Percentiles rank a stretch among this genome's conserved stretches.
phyloP scores from a whole-genome alignment of 1,284 basidiomycete genomes.

The Cryptococcus sp. region DNA sequence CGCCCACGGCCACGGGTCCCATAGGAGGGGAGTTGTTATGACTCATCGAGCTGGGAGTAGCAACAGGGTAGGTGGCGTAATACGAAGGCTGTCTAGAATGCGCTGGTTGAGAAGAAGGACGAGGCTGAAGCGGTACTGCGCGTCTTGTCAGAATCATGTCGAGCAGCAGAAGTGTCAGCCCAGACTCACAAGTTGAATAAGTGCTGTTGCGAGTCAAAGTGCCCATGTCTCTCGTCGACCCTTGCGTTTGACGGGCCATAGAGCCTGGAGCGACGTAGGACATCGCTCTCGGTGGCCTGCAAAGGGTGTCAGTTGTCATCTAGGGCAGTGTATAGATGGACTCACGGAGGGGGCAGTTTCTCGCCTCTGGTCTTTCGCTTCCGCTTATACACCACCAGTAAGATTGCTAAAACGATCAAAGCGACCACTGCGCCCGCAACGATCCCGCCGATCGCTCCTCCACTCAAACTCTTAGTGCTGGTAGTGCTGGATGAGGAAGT shows the following conservation, averaged over 20 bases:
- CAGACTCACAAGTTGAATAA: slow-evolving; percentile 38
- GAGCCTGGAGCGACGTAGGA: slow-evolving; percentile 16
- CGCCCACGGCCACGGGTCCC: neutral
- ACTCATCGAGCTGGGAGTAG: slow-evolving; percentile 30
- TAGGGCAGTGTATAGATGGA: slow-evolving; percentile 1
- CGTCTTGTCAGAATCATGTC: neutral
- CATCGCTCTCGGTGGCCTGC: slow-evolving; percentile 40
- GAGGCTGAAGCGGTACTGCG: slow-evolving; percentile 23
- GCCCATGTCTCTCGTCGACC: slow-evolving; percentile 6
- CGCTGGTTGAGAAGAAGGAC: slow-evolving; percentile 17
- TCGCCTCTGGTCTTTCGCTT: slow-evolving; percentile 35
- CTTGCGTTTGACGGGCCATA: slow-evolving; percentile 7
- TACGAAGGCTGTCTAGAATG: slow-evolving; percentile 34
- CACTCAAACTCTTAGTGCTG: slow-evolving; percentile 23
- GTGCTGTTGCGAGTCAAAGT: slow-evolving; percentile 30
- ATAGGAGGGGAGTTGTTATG: slow-evolving; percentile 36
- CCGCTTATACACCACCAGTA: slow-evolving; percentile 33
- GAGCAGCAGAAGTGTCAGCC: neutral
- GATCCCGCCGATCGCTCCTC: slow-evolving; percentile 48
- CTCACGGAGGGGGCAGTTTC: slow-evolving; percentile 48
- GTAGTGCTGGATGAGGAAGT: slow-evolving; percentile 17
- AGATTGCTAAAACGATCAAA: slow-evolving; percentile 28
- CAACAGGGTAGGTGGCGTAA: slow-evolving; percentile 39
- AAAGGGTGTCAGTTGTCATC: slow-evolving; percentile 3
- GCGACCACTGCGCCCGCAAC: slow-evolving; percentile 43